A percentile compares a stretch with the other conserved stretches of the same genome.
phyloP scores from a whole-genome alignment of 257 asterid genomes.

The Handroanthus guayacan region DNA sequence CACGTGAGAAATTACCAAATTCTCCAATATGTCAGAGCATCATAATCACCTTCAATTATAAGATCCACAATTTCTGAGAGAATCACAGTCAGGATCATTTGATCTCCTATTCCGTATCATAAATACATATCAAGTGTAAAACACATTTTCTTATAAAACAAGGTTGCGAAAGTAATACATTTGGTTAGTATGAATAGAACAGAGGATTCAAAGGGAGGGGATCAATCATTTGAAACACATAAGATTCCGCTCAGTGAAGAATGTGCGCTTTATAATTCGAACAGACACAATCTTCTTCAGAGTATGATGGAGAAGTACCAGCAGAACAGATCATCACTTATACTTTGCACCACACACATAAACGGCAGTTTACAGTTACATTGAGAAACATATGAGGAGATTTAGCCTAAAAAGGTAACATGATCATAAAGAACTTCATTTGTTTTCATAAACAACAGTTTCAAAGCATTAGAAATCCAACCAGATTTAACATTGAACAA shows the following conservation, averaged over 20 bases:
- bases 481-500: slow-evolving; percentile 18
- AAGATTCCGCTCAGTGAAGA: neutral
- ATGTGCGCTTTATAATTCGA: neutral
- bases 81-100: too few species aligned
- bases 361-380: neutral
- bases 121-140: too few species aligned
- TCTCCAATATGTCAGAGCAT: too few species aligned
- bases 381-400: neutral
- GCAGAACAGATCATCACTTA: neutral
- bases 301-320: neutral
- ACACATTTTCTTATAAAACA: too few species aligned
- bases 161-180: too few species aligned
- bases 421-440: neutral
- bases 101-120: too few species aligned
- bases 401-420: neutral
- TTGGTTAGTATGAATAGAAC: too few species aligned
- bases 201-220: too few species aligned
- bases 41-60: too few species aligned
- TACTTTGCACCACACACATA: neutral
- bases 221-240: too few species aligned
- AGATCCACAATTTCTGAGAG: too few species aligned
- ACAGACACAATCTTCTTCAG: neutral
- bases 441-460: slow-evolving; percentile 13
- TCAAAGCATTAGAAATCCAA: neutral
- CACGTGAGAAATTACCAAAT: too few species aligned